Evolutionary conservation across 257 asterid species (phyloP).

Genomic region (Coffea canephora): DNA sequence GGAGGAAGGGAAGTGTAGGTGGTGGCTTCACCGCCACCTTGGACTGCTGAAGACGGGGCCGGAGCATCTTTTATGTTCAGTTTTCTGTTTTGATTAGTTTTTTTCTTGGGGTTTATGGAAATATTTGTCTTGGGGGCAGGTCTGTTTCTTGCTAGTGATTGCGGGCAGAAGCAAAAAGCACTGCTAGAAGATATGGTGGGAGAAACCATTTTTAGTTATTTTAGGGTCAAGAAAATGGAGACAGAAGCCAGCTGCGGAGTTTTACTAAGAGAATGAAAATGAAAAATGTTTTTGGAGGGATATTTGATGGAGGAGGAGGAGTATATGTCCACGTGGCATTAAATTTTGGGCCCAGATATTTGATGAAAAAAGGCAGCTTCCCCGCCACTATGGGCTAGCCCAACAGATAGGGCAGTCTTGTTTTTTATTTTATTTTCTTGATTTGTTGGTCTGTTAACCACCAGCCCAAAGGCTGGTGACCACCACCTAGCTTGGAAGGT

Average conservation of each 20-base stretch:
- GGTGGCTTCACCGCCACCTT: conserved; percentile 71
- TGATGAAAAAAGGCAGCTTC: too few relatives aligned
- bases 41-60: conserved; percentile 6
- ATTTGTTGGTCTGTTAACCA: too few relatives aligned
- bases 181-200: conserved; percentile 14
- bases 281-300: conserved; percentile 1
- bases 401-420: too few relatives aligned
- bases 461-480: too few relatives aligned
- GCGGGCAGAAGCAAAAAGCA: conserved; percentile 17
- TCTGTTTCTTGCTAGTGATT: conserved; percentile 24
- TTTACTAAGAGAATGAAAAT: too few relatives aligned
- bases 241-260: neutral
- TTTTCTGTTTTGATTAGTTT: conserved; percentile 28
- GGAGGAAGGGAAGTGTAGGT: conserved; percentile 84
- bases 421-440: too few relatives aligned
- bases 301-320: neutral
- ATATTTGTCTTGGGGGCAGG: conserved; percentile 15
- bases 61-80: conserved; percentile 14
- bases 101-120: conserved; percentile 8
- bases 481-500: too few relatives aligned
- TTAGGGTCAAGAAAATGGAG: neutral
- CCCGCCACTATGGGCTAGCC: too few relatives aligned
- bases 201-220: conserved; percentile 15
- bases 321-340: too few relatives aligned
- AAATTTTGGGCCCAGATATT: neutral